Percentiles rank a stretch among this genome's conserved stretches.
phyloP scores from a whole-genome alignment of 257 asterid species.

The Datura wrightii region DNA sequence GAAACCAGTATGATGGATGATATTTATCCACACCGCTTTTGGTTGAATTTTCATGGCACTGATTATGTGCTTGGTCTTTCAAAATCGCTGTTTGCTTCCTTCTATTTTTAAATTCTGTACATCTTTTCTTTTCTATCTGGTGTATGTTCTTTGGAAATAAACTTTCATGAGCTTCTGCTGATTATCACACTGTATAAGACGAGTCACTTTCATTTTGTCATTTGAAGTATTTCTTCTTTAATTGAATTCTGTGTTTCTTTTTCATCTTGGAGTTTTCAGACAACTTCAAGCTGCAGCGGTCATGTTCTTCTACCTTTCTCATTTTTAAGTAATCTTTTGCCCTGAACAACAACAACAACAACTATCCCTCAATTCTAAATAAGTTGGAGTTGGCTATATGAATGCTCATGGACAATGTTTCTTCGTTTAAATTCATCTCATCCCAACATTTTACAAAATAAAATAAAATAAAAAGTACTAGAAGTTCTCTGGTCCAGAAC shows the following conservation, averaged over 20 bases:
- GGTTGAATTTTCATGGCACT: not conserved
- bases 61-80: not conserved
- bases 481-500: not conserved
- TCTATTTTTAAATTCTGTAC: not conserved
- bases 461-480: not conserved
- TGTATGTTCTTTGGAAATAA: not conserved
- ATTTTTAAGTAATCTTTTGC: not conserved
- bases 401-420: not conserved
- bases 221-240: not conserved
- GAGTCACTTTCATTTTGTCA: not conserved
- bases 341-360: not conserved
- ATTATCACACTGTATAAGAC: not conserved
- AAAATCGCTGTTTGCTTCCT: not conserved
- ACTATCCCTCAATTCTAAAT: not conserved
- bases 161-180: not conserved
- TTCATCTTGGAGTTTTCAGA: not conserved
- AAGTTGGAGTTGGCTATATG: not conserved
- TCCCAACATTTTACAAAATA: not conserved
- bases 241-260: not conserved
- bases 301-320: not conserved
- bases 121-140: not conserved
- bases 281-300: not conserved
- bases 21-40: not conserved
- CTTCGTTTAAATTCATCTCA: not conserved
- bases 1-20: not conserved